These are phyloP conservation scores for Taphrina pruni DNA, from an alignment of 1,139 yeast species.

Conservation along the genomic window DNA sequence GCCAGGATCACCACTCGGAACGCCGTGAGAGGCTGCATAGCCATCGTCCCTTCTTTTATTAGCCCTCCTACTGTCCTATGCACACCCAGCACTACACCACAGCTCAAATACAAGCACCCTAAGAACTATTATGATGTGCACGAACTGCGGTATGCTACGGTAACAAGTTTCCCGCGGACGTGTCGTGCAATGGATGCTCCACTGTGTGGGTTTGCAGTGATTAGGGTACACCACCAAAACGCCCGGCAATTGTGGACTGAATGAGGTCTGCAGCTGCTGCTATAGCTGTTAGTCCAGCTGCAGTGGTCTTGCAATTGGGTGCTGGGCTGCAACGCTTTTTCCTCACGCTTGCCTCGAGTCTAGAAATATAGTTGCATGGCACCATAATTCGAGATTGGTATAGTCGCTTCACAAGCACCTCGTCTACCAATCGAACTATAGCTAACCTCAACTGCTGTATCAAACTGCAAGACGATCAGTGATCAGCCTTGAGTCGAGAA, in stretches of 20 bases:
- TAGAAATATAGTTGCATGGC: too few relatives aligned
- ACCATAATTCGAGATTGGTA: too few relatives aligned
- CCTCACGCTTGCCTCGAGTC: too few relatives aligned
- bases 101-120: neutral
- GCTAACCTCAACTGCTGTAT: too few relatives aligned
- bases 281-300: too few relatives aligned
- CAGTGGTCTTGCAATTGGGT: too few relatives aligned
- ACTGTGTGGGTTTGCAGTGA: neutral
- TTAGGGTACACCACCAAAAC: constrained; percentile 10
- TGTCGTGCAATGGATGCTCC: constrained; percentile 6
- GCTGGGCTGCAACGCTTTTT: too few relatives aligned
- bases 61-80: neutral
- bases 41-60: neutral
- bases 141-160: neutral
- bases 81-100: neutral
- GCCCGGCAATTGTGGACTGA: neutral
- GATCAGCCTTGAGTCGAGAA: too few relatives aligned
- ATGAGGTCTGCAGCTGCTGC: too few relatives aligned
- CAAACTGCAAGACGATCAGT: too few relatives aligned
- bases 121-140: neutral
- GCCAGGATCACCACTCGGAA: constrained; percentile 42
- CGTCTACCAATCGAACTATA: too few relatives aligned
- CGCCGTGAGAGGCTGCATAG: constrained; percentile 21
- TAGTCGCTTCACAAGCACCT: too few relatives aligned
- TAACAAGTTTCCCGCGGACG: constrained; percentile 1